These are phyloP conservation scores for Haplographium delicatum DNA, from an alignment of 495 filamentous ascomycete genomes.

Conservation along the genomic window DNA sequence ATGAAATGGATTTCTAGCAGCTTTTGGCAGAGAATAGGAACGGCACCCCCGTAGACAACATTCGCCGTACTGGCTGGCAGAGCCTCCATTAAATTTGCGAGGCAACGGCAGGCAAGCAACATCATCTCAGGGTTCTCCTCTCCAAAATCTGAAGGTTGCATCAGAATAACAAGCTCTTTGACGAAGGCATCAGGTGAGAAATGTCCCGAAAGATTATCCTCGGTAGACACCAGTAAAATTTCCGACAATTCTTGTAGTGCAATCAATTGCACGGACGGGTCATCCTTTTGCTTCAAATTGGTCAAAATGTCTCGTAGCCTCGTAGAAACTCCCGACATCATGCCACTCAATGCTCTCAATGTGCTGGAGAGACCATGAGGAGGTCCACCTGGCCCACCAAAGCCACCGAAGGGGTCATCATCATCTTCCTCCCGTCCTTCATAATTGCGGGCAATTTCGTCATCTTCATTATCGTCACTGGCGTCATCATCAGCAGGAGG, in stretches of 20 bases:
- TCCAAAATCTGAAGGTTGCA: slow-evolving; percentile 82
- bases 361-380: slow-evolving; percentile 70
- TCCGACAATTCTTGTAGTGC: slow-evolving; percentile 93
- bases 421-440: slow-evolving; percentile 45
- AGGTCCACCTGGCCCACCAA: slow-evolving; percentile 59
- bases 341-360: slow-evolving; percentile 79
- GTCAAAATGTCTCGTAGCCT: slow-evolving; percentile 77
- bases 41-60: slow-evolving; percentile 93
- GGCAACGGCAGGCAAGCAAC: slow-evolving; percentile 91
- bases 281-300: slow-evolving; percentile 81
- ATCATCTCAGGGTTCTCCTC: slow-evolving; percentile 97
- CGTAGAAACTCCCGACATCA: slow-evolving; percentile 78
- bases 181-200: slow-evolving; percentile 93
- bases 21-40: slow-evolving; percentile 90
- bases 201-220: slow-evolving; percentile 93
- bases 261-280: slow-evolving; percentile 83
- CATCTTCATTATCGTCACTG: slow-evolving; percentile 41
- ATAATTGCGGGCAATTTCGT: slow-evolving; percentile 39
- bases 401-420: slow-evolving; percentile 75
- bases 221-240: slow-evolving; percentile 86
- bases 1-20: slow-evolving; percentile 93
- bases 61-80: slow-evolving; percentile 86
- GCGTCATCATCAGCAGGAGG: slow-evolving; percentile 48
- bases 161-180: slow-evolving; percentile 87
- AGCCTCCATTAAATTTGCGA: slow-evolving; percentile 98